These are phyloP conservation scores for Persicaria tinctoria DNA, from an alignment of 148 eudicot genomes.

Conservation along the genomic window DNA sequence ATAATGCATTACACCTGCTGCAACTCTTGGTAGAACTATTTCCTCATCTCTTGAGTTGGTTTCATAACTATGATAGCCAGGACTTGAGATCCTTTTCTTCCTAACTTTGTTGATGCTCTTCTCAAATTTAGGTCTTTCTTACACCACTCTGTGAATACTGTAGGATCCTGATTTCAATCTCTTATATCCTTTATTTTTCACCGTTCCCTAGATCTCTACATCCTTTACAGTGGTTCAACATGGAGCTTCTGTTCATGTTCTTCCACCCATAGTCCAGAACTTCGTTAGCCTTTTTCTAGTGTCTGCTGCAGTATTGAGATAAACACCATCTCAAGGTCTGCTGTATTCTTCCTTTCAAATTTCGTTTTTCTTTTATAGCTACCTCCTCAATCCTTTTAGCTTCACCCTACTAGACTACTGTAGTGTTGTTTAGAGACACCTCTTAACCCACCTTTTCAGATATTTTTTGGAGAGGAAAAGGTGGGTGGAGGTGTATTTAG, in stretches of 20 bases:
- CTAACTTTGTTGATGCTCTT: conserved; percentile 22
- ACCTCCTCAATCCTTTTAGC: neutral
- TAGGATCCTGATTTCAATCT: conserved; percentile 31
- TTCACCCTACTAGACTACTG: neutral
- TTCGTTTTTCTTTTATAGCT: neutral
- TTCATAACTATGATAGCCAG: conserved; percentile 12
- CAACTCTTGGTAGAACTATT: conserved; percentile 4
- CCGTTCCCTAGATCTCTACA: neutral
- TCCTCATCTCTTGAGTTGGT: conserved; percentile 16
- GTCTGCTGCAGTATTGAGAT: neutral
- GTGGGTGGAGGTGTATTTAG: conserved; percentile 3
- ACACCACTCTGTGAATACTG: conserved; percentile 32
- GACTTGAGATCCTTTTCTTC: conserved; percentile 17
- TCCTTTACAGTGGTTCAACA: neutral
- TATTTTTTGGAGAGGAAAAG: conserved; percentile 12
- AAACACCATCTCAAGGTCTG: too few species aligned
- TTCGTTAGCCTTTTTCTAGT: neutral
- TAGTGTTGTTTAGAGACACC: conserved; percentile 5
- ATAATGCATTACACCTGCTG: neutral
- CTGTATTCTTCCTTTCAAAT: neutral
- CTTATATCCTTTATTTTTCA: conserved; percentile 15
- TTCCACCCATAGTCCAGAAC: neutral
- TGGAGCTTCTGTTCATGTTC: conserved; percentile 4
- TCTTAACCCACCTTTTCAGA: conserved; percentile 3
- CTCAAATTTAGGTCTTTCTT: conserved; percentile 22